Conservation (phyloP, 208 protist genomes). For the Leishmania gerbilli region DNA sequence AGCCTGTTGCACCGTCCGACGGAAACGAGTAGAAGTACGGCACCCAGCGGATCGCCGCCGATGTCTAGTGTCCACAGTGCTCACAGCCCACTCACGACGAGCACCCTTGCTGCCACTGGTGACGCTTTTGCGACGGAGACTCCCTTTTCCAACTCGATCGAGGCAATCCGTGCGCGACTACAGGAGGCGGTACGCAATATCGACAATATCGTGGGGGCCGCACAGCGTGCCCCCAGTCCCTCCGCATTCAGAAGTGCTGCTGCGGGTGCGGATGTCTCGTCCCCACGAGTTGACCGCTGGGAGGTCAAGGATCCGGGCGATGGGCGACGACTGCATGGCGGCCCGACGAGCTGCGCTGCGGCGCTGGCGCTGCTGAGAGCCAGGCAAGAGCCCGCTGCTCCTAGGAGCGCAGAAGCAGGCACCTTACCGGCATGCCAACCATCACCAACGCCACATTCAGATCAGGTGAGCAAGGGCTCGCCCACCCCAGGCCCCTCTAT, state of each 20-base stretch:
- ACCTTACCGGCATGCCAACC: neutral
- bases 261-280: neutral
- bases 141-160: conserved; percentile 22
- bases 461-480: neutral
- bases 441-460: neutral
- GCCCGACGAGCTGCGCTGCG: neutral
- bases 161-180: conserved; percentile 39
- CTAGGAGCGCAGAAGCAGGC: neutral
- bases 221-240: neutral
- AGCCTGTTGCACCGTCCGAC: neutral
- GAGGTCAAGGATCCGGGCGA: neutral
- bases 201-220: conserved; percentile 33
- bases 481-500: neutral
- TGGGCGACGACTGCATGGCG: neutral
- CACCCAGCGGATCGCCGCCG: too few species aligned
- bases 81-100: neutral
- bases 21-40: neutral
- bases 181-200: conserved; percentile 58
- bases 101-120: neutral
- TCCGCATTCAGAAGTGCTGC: neutral
- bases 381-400: neutral
- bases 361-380: neutral
- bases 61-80: neutral
- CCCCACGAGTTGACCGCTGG: neutral
- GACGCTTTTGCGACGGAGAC: neutral